Conservation (phyloP, 192 early-diverging fungal genomes). For the Coemansia sp. region DNA sequence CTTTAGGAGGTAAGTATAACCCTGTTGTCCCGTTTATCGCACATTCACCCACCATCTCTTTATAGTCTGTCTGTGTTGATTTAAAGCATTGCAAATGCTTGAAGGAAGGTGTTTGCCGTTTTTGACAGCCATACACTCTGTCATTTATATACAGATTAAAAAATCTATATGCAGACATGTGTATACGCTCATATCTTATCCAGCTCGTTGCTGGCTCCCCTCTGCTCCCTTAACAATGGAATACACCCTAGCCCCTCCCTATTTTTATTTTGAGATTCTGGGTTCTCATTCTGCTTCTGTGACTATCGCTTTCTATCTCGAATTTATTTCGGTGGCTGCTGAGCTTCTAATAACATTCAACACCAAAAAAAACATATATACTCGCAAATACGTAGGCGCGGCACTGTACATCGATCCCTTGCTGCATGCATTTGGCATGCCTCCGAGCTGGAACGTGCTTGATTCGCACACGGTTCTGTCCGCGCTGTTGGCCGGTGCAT, state of each 20-base stretch:
- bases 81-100: no score
- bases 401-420: slow-evolving; percentile 45
- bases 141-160: no score
- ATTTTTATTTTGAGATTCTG: not conserved
- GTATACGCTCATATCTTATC: no score
- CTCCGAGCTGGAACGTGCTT: slow-evolving; percentile 29
- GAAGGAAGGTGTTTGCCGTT: no score
- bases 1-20: slow-evolving; percentile 35
- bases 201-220: no score
- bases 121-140: no score
- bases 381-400: slow-evolving; percentile 20
- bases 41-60: no score
- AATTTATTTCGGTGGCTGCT: not conserved
- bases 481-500: slow-evolving; percentile 38
- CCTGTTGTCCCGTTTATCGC: no score
- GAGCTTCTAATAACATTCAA: not conserved
- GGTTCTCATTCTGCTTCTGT: not conserved
- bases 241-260: no score
- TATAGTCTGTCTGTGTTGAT: no score
- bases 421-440: slow-evolving; percentile 33
- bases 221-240: no score
- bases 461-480: slow-evolving; percentile 47
- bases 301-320: not conserved
- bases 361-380: not conserved
- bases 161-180: no score